Conservation (phyloP, 768 basidiomycete genomes). For the Leccinum arenicola region DNA sequence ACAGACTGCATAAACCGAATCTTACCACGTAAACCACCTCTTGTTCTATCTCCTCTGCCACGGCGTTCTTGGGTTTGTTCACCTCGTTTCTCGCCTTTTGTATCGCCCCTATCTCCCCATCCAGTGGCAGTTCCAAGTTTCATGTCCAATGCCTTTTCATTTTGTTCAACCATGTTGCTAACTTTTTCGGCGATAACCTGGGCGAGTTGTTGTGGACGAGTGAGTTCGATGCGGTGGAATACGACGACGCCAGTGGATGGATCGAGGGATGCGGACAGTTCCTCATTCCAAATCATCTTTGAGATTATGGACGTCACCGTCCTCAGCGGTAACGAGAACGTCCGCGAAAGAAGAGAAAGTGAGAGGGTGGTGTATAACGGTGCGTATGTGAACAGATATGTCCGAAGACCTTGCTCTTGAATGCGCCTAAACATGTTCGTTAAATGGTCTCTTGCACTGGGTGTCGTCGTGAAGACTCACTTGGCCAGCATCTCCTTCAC, state of each 20-base stretch:
- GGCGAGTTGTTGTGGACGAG: slow-evolving; percentile 86
- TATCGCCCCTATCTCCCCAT: slow-evolving; percentile 49
- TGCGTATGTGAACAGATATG: slow-evolving; percentile 95
- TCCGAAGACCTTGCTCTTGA: slow-evolving; percentile 95
- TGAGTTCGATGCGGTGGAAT: slow-evolving; percentile 89
- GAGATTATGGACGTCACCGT: slow-evolving; percentile 82
- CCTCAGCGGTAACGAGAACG: slow-evolving; percentile 80
- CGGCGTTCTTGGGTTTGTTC: slow-evolving; percentile 78
- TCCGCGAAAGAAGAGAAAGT: slow-evolving; percentile 78
- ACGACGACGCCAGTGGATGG: slow-evolving; percentile 87
- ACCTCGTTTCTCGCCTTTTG: slow-evolving; percentile 74
- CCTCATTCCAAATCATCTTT: slow-evolving; percentile 99
- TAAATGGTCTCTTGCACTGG: background rate
- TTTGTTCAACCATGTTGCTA: slow-evolving; percentile 81
- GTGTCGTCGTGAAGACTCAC: slow-evolving; percentile 43
- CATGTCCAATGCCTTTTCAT: slow-evolving; percentile 83
- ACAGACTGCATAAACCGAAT: slow-evolving; percentile 2
- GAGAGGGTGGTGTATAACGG: slow-evolving; percentile 92
- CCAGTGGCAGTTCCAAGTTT: slow-evolving; percentile 68
- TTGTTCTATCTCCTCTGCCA: slow-evolving; percentile 60
- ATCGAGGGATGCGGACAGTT: slow-evolving; percentile 89
- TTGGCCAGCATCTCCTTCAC: slow-evolving; percentile 96
- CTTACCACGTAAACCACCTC: slow-evolving; percentile 60
- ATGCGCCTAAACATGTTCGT: slow-evolving; percentile 66
- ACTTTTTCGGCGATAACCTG: slow-evolving; percentile 88